phyloP scores from a whole-genome alignment of 1,284 basidiomycete genomes.

The Sparassis latifolia region DNA sequence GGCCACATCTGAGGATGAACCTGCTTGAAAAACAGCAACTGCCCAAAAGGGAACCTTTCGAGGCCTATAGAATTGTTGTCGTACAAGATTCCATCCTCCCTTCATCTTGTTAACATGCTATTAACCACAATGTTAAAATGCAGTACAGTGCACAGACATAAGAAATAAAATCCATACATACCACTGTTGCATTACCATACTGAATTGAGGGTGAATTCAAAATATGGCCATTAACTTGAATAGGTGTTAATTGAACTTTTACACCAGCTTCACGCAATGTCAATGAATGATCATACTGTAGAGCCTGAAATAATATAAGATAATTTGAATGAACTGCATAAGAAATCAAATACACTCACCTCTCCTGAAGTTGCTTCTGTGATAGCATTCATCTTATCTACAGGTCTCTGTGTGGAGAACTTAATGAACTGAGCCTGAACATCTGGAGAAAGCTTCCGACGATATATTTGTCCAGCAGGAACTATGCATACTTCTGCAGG shows the following conservation, averaged over 20 bases:
- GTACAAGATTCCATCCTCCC: slow-evolving; percentile 31
- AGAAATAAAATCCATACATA: neutral
- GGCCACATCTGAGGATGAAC: neutral
- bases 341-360: slow-evolving; percentile 11
- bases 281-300: slow-evolving; percentile 27
- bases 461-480: slow-evolving; percentile 40
- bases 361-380: slow-evolving; percentile 22
- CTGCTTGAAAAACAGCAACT: slow-evolving; percentile 22
- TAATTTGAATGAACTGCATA: neutral
- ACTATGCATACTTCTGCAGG: slow-evolving; percentile 45
- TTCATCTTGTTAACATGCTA: neutral
- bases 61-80: slow-evolving; percentile 16
- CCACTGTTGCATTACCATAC: slow-evolving; percentile 16
- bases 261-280: slow-evolving; percentile 29
- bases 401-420: slow-evolving; percentile 37
- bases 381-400: slow-evolving; percentile 30
- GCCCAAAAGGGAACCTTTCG: slow-evolving; percentile 17
- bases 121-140: slow-evolving; percentile 8
- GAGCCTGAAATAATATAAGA: slow-evolving; percentile 7
- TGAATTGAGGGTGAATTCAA: slow-evolving; percentile 24
- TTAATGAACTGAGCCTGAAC: slow-evolving; percentile 33
- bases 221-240: slow-evolving; percentile 22
- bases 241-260: slow-evolving; percentile 16
- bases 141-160: neutral
- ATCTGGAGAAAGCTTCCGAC: slow-evolving; percentile 34